phyloP scores from a whole-genome alignment of 345 rosid genomes.

The Abelmoschus esculentus region DNA sequence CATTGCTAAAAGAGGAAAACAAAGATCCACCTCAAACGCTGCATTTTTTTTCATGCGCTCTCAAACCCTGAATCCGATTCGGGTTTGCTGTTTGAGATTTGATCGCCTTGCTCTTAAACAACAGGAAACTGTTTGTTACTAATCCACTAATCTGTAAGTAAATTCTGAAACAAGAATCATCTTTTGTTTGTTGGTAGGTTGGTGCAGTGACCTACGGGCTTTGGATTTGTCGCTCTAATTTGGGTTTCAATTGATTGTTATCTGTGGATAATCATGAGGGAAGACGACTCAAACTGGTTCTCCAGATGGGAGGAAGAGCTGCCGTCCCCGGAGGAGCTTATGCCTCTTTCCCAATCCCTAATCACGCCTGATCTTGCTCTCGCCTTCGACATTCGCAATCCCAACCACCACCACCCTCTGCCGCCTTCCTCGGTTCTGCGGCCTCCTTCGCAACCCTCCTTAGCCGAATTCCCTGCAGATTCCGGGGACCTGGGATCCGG shows the following conservation, averaged over 20 bases:
- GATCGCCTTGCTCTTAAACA: not conserved
- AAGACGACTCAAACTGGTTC: constrained; percentile 77
- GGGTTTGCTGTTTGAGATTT: not conserved
- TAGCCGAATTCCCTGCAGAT: constrained; percentile 59
- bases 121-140: too few species aligned
- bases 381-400: constrained; percentile 70
- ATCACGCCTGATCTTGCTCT: constrained; percentile 90
- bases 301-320: constrained; percentile 86
- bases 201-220: not conserved
- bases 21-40: constrained; percentile 96
- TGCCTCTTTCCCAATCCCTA: constrained; percentile 82
- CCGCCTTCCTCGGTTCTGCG: constrained; percentile 22
- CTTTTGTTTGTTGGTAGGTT: too few species aligned
- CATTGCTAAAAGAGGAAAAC: constrained; percentile 30
- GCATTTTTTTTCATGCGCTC: not conserved
- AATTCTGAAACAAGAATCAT: not conserved
- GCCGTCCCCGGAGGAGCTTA: constrained; percentile 83
- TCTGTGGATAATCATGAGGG: constrained; percentile 55
- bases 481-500: constrained; percentile 69
- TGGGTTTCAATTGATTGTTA: too few species aligned
- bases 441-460: constrained; percentile 45
- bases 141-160: too few species aligned
- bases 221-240: not conserved
- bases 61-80: not conserved
- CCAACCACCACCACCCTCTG: constrained; percentile 30